Conservation (phyloP, 169 alveolate genomes). For the Plasmodium vinckei region DNA sequence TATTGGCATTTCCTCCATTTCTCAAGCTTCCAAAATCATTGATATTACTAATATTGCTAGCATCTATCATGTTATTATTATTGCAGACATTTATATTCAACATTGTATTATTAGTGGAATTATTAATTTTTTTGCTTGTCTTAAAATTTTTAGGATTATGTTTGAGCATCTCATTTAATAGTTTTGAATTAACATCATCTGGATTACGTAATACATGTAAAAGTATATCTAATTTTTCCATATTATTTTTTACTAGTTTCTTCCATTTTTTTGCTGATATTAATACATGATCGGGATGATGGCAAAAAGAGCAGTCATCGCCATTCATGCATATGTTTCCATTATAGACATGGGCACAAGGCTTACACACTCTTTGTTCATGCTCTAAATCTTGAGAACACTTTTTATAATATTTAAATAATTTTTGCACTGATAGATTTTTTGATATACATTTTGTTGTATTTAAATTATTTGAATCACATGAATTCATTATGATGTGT, state of each 20-base stretch:
- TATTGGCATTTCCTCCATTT: slow-evolving; percentile 3
- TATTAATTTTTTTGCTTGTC: slow-evolving; percentile 38
- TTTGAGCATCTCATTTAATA: slow-evolving; percentile 68
- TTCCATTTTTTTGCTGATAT: slow-evolving; percentile 76
- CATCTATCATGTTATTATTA: background rate
- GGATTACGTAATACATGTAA: slow-evolving; percentile 70
- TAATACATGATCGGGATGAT: slow-evolving; percentile 73
- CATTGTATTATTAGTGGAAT: slow-evolving; percentile 11
- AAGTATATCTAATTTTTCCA: slow-evolving; percentile 71
- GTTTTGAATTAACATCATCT: slow-evolving; percentile 58
- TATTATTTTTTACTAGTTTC: slow-evolving; percentile 70
- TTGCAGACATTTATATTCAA: background rate
- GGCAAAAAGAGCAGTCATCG: slow-evolving; percentile 71
- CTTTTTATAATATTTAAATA: slow-evolving; percentile 64
- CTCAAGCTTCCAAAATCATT: background rate
- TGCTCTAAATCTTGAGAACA: slow-evolving; percentile 74
- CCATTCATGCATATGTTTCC: slow-evolving; percentile 75
- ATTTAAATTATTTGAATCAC: slow-evolving; percentile 37
- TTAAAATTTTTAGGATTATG: slow-evolving; percentile 53
- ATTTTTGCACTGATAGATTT: slow-evolving; percentile 56
- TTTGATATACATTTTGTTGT: slow-evolving; percentile 54
- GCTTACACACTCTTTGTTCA: slow-evolving; percentile 74
- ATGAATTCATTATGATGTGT: slow-evolving; percentile 51
- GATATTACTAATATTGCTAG: slow-evolving; percentile 7
- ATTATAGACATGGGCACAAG: slow-evolving; percentile 76